A percentile compares a stretch with the other conserved stretches of the same genome.
These are phyloP conservation scores for Penicillium mononematosum DNA, from an alignment of 495 filamentous ascomycete species.

Conservation along the genomic window DNA sequence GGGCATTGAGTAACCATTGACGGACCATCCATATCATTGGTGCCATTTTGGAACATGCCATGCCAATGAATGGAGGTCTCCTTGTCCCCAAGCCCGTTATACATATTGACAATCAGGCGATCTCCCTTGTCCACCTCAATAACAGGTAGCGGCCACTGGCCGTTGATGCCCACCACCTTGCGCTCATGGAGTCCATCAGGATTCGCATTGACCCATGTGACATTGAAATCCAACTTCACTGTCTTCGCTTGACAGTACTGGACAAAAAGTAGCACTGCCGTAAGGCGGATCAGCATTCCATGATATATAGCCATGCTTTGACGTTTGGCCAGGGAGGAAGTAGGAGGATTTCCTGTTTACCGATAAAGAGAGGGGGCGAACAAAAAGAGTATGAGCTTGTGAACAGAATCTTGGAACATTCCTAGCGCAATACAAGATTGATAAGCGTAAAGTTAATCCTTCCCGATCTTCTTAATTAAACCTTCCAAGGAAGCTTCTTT, in stretches of 20 bases:
- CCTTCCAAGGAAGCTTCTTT: neutral
- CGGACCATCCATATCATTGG: conserved; percentile 73
- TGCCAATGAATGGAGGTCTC: conserved; percentile 75
- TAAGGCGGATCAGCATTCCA: neutral
- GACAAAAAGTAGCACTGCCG: conserved; percentile 2
- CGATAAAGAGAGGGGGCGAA: neutral
- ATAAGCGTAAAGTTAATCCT: neutral
- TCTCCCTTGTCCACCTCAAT: conserved; percentile 72
- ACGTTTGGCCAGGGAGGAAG: neutral
- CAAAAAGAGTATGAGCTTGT: neutral
- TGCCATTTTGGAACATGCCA: conserved; percentile 70
- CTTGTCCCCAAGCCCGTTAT: conserved; percentile 72
- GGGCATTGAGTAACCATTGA: conserved; percentile 67
- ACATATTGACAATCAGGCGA: conserved; percentile 64
- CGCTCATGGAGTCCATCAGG: conserved; percentile 69
- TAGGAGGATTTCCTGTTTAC: neutral
- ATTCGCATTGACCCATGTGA: conserved; percentile 77
- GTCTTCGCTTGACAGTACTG: conserved; percentile 50
- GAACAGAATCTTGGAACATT: neutral
- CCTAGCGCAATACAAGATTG: neutral
- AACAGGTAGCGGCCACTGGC: conserved; percentile 70
- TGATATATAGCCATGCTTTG: neutral
- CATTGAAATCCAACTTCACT: conserved; percentile 73
- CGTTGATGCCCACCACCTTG: conserved; percentile 77
- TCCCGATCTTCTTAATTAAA: neutral